A percentile compares a stretch with the other conserved stretches of the same genome.
phyloP scores from a whole-genome alignment of 768 basidiomycete genomes.

The Leucocoprinus birnbaumii region DNA sequence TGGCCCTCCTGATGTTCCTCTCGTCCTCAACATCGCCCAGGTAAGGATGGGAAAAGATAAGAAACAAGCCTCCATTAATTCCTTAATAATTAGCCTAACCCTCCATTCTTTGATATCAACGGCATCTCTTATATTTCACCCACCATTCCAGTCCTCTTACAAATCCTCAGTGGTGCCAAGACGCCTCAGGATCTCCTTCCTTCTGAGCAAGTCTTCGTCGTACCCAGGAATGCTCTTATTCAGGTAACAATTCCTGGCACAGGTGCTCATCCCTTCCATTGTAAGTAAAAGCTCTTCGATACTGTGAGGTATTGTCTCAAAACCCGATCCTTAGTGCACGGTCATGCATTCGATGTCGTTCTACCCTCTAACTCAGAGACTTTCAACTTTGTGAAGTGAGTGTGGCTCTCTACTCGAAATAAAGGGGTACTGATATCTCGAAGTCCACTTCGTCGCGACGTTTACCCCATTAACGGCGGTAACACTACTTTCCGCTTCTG shows the following conservation, averaged over 20 bases:
- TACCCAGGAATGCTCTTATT: conserved; percentile 40
- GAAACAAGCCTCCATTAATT: conserved; percentile 4
- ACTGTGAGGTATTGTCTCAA: neutral
- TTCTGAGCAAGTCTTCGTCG: conserved; percentile 14
- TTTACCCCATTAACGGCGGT: conserved; percentile 14
- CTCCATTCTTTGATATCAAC: conserved; percentile 16
- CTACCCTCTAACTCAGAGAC: conserved; percentile 2
- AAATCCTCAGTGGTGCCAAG: conserved; percentile 22
- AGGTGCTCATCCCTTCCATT: conserved; percentile 11
- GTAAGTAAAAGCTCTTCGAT: neutral
- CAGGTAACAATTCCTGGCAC: conserved; percentile 42
- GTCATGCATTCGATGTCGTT: conserved; percentile 17
- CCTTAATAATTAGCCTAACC: conserved; percentile 23
- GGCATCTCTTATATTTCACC: conserved; percentile 22
- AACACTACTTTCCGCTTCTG: conserved; percentile 19
- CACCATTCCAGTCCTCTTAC: conserved; percentile 37
- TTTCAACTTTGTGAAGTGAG: conserved; percentile 10
- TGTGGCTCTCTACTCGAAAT: neutral
- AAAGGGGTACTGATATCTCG: neutral
- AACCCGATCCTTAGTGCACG: conserved; percentile 10
- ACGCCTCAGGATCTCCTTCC: conserved; percentile 28
- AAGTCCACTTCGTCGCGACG: conserved; percentile 17
- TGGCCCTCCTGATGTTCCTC: conserved; percentile 33
- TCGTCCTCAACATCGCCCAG: conserved; percentile 26
- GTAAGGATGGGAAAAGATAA: conserved; percentile 25